Evolutionary conservation across 1,139 yeast species (phyloP), one percentile per base, ranked within the genome.

Genomic region (Yamadazyma songkhlaensis): DNA sequence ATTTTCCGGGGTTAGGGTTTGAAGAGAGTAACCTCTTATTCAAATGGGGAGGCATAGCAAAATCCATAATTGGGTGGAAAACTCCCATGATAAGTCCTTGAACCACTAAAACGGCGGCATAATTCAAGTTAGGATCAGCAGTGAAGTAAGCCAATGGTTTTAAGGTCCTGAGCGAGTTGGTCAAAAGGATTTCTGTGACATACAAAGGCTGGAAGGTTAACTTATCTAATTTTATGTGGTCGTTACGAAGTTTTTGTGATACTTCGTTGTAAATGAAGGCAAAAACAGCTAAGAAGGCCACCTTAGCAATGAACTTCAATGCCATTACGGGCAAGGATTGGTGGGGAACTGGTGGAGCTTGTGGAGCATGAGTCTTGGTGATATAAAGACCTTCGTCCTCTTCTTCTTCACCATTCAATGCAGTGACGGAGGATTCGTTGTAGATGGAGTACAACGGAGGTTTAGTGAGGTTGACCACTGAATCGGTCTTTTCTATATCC

Each of bases 31-130:
- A 44, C 42, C 67, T 43, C 30, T 46, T 54, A 15, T 63, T 59
- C 38, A 60, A 53, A 20, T 44, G 41, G n/a, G 51, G 42, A 6
- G 79, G 80, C 45, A 70, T 60, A 4, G 67, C 32, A 35, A 55
- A 54, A 54, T 84, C 94, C 50, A 82, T 59, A 1, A 79, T 40
- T 9, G 95, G 92, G 34, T 82, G 74, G 25, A 80, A 51, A 10
- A 72, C 53, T 6, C 94, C 90, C 61, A 85, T 71, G 10, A 78
- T 46, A 24, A 83, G 55, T 2, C 95, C 95, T 49, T 81, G 72
- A 14, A 67, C 34, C 9, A 58, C 39, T 39, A 67, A 55, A 6
- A 67, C 63, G 9, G 64, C 38, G 1, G 51, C 39, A 9, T 49
- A 47, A 44, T 68, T 48, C 2, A 29, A n/a, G 4, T 12, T n/a